Percentiles rank a stretch among this genome's conserved stretches.
phyloP scores from a whole-genome alignment of 1,284 basidiomycete species.

The Kalmanozyma brasiliensis region DNA sequence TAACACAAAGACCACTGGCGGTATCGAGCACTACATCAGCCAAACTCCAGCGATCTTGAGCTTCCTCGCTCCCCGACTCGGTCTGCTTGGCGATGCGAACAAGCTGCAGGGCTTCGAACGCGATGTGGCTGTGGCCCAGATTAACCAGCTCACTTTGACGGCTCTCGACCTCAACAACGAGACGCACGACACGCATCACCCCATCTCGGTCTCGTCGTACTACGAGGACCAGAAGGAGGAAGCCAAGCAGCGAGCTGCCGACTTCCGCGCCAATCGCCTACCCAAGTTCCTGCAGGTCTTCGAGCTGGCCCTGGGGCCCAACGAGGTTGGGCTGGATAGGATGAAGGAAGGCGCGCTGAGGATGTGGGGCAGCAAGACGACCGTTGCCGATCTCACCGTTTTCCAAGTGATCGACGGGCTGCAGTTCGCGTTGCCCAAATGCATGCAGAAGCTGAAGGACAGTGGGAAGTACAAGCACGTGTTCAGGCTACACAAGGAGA shows the following conservation, averaged over 20 bases:
- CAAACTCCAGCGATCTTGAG: constrained; percentile 71
- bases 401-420: constrained; percentile 70
- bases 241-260: constrained; percentile 66
- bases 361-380: constrained; percentile 69
- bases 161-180: constrained; percentile 71
- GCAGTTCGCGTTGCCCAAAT: constrained; percentile 71
- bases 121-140: constrained; percentile 49
- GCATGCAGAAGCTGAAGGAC: constrained; percentile 64
- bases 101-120: constrained; percentile 24
- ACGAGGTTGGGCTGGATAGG: constrained; percentile 12
- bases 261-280: constrained; percentile 70
- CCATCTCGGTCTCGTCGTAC: constrained; percentile 32
- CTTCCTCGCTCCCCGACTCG: constrained; percentile 70
- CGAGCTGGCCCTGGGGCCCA: constrained; percentile 66
- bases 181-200: constrained; percentile 65
- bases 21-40: constrained; percentile 54
- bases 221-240: constrained; percentile 72
- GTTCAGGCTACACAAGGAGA: constrained; percentile 46
- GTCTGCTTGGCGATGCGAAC: constrained; percentile 50
- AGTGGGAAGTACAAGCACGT: constrained; percentile 64
- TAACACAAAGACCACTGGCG: not conserved
- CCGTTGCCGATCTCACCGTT: constrained; percentile 71
- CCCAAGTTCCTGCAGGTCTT: constrained; percentile 71
- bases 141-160: constrained; percentile 71
- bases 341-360: constrained; percentile 61